Conservation (phyloP, 306 rosid genomes). For the Glycine soja region DNA sequence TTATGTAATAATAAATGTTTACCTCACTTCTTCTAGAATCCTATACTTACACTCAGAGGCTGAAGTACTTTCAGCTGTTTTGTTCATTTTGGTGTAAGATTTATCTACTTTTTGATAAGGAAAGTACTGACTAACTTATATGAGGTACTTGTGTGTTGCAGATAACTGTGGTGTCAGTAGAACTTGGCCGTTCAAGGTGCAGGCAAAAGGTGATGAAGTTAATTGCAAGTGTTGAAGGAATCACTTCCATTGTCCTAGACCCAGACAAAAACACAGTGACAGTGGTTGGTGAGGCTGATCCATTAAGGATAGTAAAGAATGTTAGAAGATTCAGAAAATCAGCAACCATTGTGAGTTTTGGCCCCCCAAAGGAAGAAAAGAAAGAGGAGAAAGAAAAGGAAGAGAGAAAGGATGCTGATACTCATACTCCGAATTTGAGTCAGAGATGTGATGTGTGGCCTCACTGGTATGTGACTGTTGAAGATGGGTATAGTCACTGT, state of each 20-base stretch:
- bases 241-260: constrained; percentile 63
- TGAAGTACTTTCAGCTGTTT: no score
- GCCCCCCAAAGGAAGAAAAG: constrained; percentile 56
- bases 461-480: constrained; percentile 32
- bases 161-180: no score
- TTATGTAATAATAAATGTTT: no score
- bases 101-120: no score
- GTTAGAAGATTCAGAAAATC: constrained; percentile 62
- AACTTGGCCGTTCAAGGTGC: no score
- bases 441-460: constrained; percentile 56
- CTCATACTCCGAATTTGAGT: constrained; percentile 37
- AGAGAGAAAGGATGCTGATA: not conserved
- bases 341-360: constrained; percentile 54
- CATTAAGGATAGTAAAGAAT: constrained; percentile 53
- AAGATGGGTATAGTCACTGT: constrained; percentile 41
- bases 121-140: no score
- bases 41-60: no score
- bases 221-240: constrained; percentile 48
- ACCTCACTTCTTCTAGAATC: no score
- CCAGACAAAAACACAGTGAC: constrained; percentile 52
- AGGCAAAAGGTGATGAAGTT: no score
- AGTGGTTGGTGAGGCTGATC: constrained; percentile 74
- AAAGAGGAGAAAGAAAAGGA: not conserved
- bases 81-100: no score
- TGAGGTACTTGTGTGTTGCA: no score